Base-by-base conservation (phyloP, 768 basidiomycete genomes). In the Boletus patriciae region DNA sequence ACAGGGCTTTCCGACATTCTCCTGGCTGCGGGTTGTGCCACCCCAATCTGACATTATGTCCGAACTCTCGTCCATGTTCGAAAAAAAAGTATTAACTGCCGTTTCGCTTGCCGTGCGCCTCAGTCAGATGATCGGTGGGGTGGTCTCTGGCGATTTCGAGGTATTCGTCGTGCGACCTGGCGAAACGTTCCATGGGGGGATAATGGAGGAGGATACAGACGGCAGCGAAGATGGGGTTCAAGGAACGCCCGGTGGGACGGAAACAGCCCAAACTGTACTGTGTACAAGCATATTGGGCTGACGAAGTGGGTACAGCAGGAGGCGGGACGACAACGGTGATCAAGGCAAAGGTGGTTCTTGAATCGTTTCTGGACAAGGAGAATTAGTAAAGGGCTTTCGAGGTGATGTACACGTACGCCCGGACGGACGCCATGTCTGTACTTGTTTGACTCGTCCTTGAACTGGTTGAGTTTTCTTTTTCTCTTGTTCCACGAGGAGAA, bases 101-200 rank as follows among this genome's bases (percentile, higher is more conserved):
- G 16, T 60, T 6, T 27, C 31, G 4, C 45, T 54, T 19, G 50
- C 60, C 4, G 53, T 31, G 13, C 33, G 18, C 10, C 44, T 54
- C 4, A 41, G 38, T 9, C 21, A 55, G 38, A 61, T 60, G 53
- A 38, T 61, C 8, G 23, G 34, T 15, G 57, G 29, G 3, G 48
- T 61, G 5, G 13, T 60, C 9, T 55, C 60, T 3, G 42, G 58
- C 16, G 50, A 61, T 49, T 60, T 61, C n/a, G 58, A 60, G 11
- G 34, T 46, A 21, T 51, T 47, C 11, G 4, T 38, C 8, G 29
- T 43, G 5, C 25, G 12, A 19, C 57, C 57, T 11, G 47, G 57
- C 7, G 53, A 55, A 1, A 45, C 2, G 13, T 58, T 57, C 23
- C 18, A 27, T 10, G 13, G 5, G 15, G 52, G 18, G 15, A 34